Base-by-base conservation (phyloP, 768 basidiomycete species). In the Macrolepiota fuliginosa region DNA sequence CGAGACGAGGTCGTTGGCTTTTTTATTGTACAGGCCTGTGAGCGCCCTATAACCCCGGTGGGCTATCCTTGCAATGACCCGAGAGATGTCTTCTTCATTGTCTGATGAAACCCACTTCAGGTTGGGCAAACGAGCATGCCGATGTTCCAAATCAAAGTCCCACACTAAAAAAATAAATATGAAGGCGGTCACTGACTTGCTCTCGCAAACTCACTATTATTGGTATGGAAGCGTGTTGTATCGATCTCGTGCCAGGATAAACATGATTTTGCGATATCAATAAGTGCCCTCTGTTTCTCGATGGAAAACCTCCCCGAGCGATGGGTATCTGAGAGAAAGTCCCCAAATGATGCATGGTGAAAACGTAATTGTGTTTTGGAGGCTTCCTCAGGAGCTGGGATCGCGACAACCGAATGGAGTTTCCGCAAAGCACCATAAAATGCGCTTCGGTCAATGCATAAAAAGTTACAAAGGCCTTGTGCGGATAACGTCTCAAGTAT, bases 231-330 rank as follows among this genome's bases (percentile, higher is more conserved):
- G 12, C 32, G 55, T 5, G 39, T 7, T 17, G n/a, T 15, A 56
- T 56, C 55, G 15, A 45, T 42, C 24, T 29, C 15, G 7, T 45
- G 29, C 42, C 55, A 46, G 17, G 29, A 27, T 17, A 56, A 22
- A 47, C 42, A 56, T 3, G 42, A 56, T 46, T 46, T 56, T 4
- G 55, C 55, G 4, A 45, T 56, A 17, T 56, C 42, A 29, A 7
- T 2, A 3, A 27, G 12, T 2, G 55, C 55, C 27, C 17, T 32
- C 17, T 19, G 24, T 42, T 32, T 24, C 12, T 56, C 55, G 19
- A 56, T 27, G n/a, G 7, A 27, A 13, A 57, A 57, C 19, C n/a
- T 57, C 29, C 45, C 42, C 32, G 56, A 57, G 56, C 56, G 42
- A 15, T 29, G 17, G 19, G 27, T 4, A 19, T 57, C 56, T 13